A percentile compares a stretch with the other conserved stretches of the same genome.
Conservation (phyloP, 169 alveolate genomes). For the Eimeria maxima region DNA sequence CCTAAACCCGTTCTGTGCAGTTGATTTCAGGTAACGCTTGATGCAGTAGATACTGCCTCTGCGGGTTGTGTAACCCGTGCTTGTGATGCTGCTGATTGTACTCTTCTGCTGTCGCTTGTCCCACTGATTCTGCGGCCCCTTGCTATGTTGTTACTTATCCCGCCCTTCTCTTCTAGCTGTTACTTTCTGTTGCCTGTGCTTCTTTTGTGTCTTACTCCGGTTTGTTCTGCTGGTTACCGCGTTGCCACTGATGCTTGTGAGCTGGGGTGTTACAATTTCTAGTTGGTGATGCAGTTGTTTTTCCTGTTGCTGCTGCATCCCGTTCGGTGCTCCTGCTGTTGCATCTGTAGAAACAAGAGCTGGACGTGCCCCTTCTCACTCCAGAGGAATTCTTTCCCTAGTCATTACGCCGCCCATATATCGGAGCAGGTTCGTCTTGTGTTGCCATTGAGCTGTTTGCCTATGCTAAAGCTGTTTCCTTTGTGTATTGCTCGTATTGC, state of each 20-base stretch:
- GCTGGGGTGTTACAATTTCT: background rate
- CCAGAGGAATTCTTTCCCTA: slow-evolving; percentile 97
- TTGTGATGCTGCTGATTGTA: background rate
- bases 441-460: background rate
- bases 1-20: slow-evolving; percentile 86
- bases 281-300: background rate
- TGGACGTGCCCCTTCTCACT: slow-evolving; percentile 99
- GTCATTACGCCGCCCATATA: slow-evolving; percentile 97
- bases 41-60: background rate
- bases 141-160: background rate
- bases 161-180: background rate
- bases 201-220: background rate
- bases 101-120: background rate
- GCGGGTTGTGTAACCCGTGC: background rate
- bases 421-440: slow-evolving; percentile 89
- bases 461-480: background rate
- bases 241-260: background rate
- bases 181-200: background rate
- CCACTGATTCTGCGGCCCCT: background rate
- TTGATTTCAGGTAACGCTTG: slow-evolving; percentile 94
- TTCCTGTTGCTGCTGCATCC: background rate
- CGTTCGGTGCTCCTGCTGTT: background rate
- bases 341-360: slow-evolving; percentile 90
- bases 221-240: background rate
- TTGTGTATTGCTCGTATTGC: background rate